Evolutionary conservation across 2,329 filamentous ascomycete genomes (phyloP).

Genomic region (Monosporascus sp.): DNA sequence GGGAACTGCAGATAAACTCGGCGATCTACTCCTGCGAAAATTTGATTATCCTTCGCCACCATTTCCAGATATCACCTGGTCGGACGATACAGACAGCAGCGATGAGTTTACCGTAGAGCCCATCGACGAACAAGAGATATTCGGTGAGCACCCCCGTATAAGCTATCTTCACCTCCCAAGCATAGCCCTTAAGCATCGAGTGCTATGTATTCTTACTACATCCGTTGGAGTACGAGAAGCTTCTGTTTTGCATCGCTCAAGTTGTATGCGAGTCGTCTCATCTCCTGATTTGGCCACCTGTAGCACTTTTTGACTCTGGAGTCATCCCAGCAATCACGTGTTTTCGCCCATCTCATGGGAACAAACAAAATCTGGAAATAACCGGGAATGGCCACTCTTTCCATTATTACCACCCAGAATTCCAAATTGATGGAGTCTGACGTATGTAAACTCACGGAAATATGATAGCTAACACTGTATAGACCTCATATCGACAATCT

Average conservation of each 20-base stretch:
- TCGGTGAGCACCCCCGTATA: slow-evolving; percentile 51
- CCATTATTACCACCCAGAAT: background rate
- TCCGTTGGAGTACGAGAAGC: background rate
- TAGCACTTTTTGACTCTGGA: no score
- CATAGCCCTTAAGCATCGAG: no score
- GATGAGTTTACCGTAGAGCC: slow-evolving; percentile 66
- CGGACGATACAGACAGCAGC: slow-evolving; percentile 35
- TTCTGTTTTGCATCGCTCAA: background rate
- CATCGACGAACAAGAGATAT: slow-evolving; percentile 97
- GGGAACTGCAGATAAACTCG: slow-evolving; percentile 43
- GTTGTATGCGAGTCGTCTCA: background rate
- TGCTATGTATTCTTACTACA: no score
- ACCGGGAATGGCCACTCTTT: no score
- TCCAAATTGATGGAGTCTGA: background rate
- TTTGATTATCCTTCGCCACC: slow-evolving; percentile 38
- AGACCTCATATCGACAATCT: slow-evolving; percentile 94
- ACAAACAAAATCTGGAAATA: no score
- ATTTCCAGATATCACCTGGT: slow-evolving; percentile 33
- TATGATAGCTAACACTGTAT: slow-evolving; percentile 16
- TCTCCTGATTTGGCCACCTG: no score
- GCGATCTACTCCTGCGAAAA: slow-evolving; percentile 41
- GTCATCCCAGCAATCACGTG: no score
- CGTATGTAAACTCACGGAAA: slow-evolving; percentile 1
- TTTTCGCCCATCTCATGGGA: no score
- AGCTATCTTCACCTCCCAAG: no score